Evolutionary conservation across 2,329 filamentous ascomycete genomes (phyloP).

Genomic region (Aspergillus viridinutans): DNA sequence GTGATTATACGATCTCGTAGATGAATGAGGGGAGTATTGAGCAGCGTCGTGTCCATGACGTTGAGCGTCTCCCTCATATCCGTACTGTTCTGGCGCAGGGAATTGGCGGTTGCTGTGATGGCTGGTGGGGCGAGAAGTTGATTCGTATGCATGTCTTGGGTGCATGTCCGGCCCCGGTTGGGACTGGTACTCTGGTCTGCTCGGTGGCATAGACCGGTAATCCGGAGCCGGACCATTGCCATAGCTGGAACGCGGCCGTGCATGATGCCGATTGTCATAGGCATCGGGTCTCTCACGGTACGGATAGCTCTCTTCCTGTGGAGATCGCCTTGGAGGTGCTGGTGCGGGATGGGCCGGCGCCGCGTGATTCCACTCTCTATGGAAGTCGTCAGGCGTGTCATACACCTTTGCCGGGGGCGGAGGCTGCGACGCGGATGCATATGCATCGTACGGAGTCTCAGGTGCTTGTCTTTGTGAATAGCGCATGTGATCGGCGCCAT

Average conservation of each 20-base stretch:
- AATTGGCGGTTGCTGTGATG: slow-evolving; percentile 16
- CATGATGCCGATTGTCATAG: slow-evolving; percentile 21
- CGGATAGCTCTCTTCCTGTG: slow-evolving; percentile 20
- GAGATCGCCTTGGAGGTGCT: slow-evolving; percentile 12
- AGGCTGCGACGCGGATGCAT: slow-evolving; percentile 24
- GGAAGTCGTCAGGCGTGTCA: slow-evolving; percentile 28
- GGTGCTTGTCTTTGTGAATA: slow-evolving; percentile 66
- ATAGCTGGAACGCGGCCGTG: slow-evolving; percentile 23
- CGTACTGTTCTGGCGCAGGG: slow-evolving; percentile 20
- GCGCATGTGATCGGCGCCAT: slow-evolving; percentile 65
- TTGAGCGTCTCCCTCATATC: slow-evolving; percentile 18
- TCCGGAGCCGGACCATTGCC: slow-evolving; percentile 20
- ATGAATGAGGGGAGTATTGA: slow-evolving; percentile 16
- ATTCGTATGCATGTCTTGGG: slow-evolving; percentile 12
- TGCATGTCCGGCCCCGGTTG: slow-evolving; percentile 9
- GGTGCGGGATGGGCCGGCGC: slow-evolving; percentile 15
- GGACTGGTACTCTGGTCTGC: slow-evolving; percentile 13
- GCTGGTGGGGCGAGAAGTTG: slow-evolving; percentile 12
- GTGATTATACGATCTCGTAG: slow-evolving; percentile 15
- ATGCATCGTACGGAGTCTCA: slow-evolving; percentile 45
- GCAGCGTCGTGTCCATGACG: slow-evolving; percentile 16
- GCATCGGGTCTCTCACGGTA: slow-evolving; percentile 16
- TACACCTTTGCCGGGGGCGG: slow-evolving; percentile 20
- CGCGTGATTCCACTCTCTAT: slow-evolving; percentile 23
- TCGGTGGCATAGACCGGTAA: slow-evolving; percentile 16